phyloP scores from a whole-genome alignment of 768 basidiomycete genomes.

The Dioszegia hungarica region DNA sequence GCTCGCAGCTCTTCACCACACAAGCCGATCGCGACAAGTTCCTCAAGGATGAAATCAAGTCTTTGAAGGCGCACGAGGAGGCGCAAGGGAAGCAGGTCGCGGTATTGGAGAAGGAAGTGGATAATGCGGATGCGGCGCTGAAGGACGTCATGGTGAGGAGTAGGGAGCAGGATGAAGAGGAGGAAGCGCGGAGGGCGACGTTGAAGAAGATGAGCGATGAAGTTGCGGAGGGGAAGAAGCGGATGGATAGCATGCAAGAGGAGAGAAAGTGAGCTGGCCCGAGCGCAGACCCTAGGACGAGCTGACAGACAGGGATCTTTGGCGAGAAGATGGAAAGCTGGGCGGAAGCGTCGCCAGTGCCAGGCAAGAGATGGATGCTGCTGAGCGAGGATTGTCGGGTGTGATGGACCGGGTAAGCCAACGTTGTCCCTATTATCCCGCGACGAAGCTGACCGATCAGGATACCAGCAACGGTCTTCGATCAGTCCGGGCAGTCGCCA shows the following conservation, averaged over 20 bases:
- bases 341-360: constrained; percentile 71
- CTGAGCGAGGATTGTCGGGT: constrained; percentile 70
- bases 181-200: constrained; percentile 60
- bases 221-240: constrained; percentile 59
- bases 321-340: constrained; percentile 90
- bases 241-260: constrained; percentile 67
- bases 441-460: constrained; percentile 50
- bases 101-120: constrained; percentile 49
- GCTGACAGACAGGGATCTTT: constrained; percentile 58
- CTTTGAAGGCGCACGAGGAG: constrained; percentile 59
- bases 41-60: constrained; percentile 70
- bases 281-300: neutral
- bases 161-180: constrained; percentile 54
- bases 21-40: constrained; percentile 77
- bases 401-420: constrained; percentile 90
- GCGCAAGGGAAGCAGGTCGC: constrained; percentile 60
- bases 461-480: constrained; percentile 85
- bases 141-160: constrained; percentile 56
- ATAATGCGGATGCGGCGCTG: constrained; percentile 41
- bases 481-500: constrained; percentile 77
- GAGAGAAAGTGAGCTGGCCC: constrained; percentile 51
- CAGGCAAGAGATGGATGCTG: constrained; percentile 69
- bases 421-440: neutral
- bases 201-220: constrained; percentile 55
- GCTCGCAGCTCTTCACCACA: constrained; percentile 75